Base-by-base conservation (phyloP, 2,329 filamentous ascomycete species). In the Huntiella abstrusa region DNA sequence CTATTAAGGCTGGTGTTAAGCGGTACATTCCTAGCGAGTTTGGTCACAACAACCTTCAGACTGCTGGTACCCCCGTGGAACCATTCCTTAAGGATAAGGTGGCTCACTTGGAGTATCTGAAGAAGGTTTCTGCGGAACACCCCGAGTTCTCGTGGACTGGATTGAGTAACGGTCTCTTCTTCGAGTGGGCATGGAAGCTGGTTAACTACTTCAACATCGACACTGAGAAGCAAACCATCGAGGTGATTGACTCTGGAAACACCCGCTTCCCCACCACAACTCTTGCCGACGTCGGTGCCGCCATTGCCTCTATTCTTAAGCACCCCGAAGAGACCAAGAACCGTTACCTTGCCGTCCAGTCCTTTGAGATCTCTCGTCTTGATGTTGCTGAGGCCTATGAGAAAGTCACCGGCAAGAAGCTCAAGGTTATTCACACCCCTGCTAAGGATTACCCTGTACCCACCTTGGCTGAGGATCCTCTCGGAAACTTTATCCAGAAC, bases 1-100 rank as follows among this genome's bases (percentile, higher is more conserved):
- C 74, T 32, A 60, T 73, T 22, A 65, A 66, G 3, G 73, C 73
- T 3, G 73, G 75, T 4, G 73, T 80, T 0, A 65, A 74, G 55
- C 67, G 73, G 10, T 75, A 78, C 60, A 58, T 80, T 32, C 74
- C 75, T 2, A 70, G 70, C 2, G 75, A 80, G 50, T 80, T 68
- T 42, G 64, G 64, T 33, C 54, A 55, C 38, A 57, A 66, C 59
- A 44, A 41, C 15, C 17, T 12, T 3, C 15, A 13, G 39, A 6
- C 35, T 37, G 45, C 47, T 5, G 62, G 62, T 15, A 57, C 58
- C 5, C 55, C 64, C 45, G 52, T 58, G 41, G 52, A 61, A 46
- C 43, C 58, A 2, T 63, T 79, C 1, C 67, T 73, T 49, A 57
- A 55, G 1, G 57, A 57, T 50, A 81, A 81, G 56, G 41, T 67